A percentile compares a stretch with the other conserved stretches of the same genome.
phyloP scores from a whole-genome alignment of 2,329 filamentous ascomycete species.

The Xylariaceae sp. region DNA sequence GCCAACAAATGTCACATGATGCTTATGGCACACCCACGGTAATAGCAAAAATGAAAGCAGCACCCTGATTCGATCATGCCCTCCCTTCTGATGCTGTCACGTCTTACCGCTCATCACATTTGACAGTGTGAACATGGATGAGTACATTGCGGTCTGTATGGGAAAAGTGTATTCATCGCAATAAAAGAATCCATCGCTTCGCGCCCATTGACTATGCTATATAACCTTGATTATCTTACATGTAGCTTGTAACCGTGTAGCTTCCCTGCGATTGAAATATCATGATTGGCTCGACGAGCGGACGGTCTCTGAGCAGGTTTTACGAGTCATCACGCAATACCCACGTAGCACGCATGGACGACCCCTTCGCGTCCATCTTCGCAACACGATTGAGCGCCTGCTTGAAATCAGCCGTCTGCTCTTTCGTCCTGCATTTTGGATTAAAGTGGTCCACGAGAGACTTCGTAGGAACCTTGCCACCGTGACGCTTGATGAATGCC shows the following conservation, averaged over 20 bases:
- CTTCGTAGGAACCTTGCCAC: slow-evolving; percentile 76
- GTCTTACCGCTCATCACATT: not conserved
- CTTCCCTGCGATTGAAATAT: too few species aligned
- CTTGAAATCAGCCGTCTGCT: slow-evolving; percentile 77
- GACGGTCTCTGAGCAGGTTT: not conserved
- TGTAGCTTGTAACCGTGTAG: not conserved
- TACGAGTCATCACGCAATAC: slow-evolving; percentile 32
- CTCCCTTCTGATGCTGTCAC: not conserved
- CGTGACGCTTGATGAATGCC: slow-evolving; percentile 74
- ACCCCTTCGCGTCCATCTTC: slow-evolving; percentile 59
- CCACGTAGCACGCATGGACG: slow-evolving; percentile 55
- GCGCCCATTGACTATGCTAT: too few species aligned
- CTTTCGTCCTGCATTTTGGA: slow-evolving; percentile 66
- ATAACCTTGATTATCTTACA: not conserved
- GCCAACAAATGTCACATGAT: slow-evolving; percentile 31
- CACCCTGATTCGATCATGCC: too few species aligned
- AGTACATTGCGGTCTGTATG: too few species aligned
- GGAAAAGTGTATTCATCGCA: too few species aligned
- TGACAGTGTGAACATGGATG: not conserved
- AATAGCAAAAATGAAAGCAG: slow-evolving; percentile 30
- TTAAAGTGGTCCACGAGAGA: slow-evolving; percentile 90
- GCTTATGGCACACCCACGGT: slow-evolving; percentile 33
- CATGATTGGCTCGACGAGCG: too few species aligned
- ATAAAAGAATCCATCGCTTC: too few species aligned
- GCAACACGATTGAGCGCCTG: slow-evolving; percentile 76